A percentile compares a stretch with the other conserved stretches of the same genome.
phyloP scores from a whole-genome alignment of 2,329 filamentous ascomycete genomes.

The Aureobasidium pullulans region DNA sequence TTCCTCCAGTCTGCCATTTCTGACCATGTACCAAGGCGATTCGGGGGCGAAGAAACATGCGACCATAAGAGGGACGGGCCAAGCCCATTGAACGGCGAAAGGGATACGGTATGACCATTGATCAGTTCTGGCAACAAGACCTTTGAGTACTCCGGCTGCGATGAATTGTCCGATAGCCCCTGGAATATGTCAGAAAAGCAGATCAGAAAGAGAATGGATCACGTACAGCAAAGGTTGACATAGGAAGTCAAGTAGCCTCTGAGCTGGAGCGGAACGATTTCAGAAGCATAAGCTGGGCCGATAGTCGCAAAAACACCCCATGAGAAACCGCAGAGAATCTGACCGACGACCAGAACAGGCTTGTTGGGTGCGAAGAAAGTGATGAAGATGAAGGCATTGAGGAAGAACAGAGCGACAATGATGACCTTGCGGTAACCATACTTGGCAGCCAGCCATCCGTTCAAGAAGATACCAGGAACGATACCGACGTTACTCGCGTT shows the following conservation, averaged over 20 bases:
- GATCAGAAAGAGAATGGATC: not conserved
- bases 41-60: slow-evolving; percentile 29
- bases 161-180: slow-evolving; percentile 53
- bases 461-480: slow-evolving; percentile 46
- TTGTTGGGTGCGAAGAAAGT: slow-evolving; percentile 6
- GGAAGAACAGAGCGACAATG: slow-evolving; percentile 6
- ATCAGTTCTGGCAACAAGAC: slow-evolving; percentile 25
- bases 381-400: slow-evolving; percentile 30
- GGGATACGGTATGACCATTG: slow-evolving; percentile 40
- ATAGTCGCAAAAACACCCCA: slow-evolving; percentile 47
- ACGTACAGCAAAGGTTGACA: slow-evolving; percentile 51
- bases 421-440: slow-evolving; percentile 14
- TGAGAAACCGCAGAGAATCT: slow-evolving; percentile 4
- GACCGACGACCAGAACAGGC: not conserved
- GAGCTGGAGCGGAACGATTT: slow-evolving; percentile 53
- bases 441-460: slow-evolving; percentile 28
- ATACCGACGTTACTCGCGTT: slow-evolving; percentile 38
- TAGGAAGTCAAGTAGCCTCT: slow-evolving; percentile 52
- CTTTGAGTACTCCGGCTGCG: slow-evolving; percentile 35
- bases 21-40: slow-evolving; percentile 30
- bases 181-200: not conserved
- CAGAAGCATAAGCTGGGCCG: slow-evolving; percentile 57
- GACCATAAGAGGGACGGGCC: slow-evolving; percentile 31
- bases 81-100: slow-evolving; percentile 41
- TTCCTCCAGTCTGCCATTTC: slow-evolving; percentile 27